phyloP scores from a whole-genome alignment of 2,329 filamentous ascomycete species.

The Cordyceps militaris region DNA sequence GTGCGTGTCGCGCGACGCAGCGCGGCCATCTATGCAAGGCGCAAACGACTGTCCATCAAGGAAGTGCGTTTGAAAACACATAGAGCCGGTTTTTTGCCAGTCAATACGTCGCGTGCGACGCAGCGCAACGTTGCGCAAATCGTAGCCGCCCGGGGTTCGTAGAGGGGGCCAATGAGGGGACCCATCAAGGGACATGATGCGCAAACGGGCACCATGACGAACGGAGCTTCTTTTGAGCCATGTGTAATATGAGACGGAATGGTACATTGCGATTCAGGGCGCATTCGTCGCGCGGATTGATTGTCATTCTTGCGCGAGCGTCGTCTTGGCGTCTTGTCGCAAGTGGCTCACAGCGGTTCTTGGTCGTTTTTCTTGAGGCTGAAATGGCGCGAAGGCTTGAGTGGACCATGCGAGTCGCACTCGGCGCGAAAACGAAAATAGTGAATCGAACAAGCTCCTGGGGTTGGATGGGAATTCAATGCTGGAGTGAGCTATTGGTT shows the following conservation, averaged over 20 bases:
- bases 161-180: background rate
- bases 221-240: background rate
- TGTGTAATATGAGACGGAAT: background rate
- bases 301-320: background rate
- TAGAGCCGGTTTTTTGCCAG: background rate
- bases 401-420: background rate
- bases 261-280: background rate
- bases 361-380: background rate
- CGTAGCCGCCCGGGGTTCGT: background rate
- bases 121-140: slow-evolving; percentile 5
- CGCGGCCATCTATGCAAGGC: background rate
- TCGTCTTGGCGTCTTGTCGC: background rate
- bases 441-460: background rate
- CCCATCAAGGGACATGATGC: slow-evolving; percentile 5
- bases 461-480: background rate
- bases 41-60: background rate
- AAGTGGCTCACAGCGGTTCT: slow-evolving; percentile 4
- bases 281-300: background rate
- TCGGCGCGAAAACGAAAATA: background rate
- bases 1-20: background rate
- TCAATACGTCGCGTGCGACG: background rate
- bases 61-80: background rate
- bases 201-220: background rate
- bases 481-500: background rate
- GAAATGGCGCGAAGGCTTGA: background rate